Evolutionary conservation across 768 basidiomycete genomes (phyloP).

Genomic region (Boletus huronensis): DNA sequence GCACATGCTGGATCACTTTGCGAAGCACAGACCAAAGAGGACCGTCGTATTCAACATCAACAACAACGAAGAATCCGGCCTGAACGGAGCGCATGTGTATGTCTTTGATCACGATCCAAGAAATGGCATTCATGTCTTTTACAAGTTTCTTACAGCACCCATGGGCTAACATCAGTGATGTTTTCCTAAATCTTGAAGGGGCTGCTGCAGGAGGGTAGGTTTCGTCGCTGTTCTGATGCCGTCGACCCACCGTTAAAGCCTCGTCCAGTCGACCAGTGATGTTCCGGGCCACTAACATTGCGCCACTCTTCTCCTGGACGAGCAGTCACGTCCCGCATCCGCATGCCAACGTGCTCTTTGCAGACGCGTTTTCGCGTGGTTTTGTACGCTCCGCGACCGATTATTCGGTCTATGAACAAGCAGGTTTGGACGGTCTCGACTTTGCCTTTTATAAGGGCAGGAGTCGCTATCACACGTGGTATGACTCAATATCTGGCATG

Average conservation of each 20-base stretch:
- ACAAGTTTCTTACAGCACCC: slow-evolving; percentile 67
- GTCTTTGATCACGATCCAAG: slow-evolving; percentile 10
- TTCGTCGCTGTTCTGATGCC: background rate
- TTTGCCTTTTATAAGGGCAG: slow-evolving; percentile 75
- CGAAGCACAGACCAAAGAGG: slow-evolving; percentile 45
- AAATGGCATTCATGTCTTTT: background rate
- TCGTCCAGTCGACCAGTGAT: slow-evolving; percentile 62
- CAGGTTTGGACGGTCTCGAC: slow-evolving; percentile 67
- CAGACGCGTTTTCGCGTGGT: slow-evolving; percentile 66
- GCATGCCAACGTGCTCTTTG: slow-evolving; percentile 66
- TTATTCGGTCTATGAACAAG: slow-evolving; percentile 60
- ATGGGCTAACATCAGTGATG: slow-evolving; percentile 62
- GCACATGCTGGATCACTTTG: slow-evolving; percentile 58
- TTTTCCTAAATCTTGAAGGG: slow-evolving; percentile 82
- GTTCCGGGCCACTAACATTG: slow-evolving; percentile 66
- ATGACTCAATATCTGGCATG: slow-evolving; percentile 62
- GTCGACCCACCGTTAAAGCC: background rate
- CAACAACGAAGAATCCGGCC: slow-evolving; percentile 78
- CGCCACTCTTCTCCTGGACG: slow-evolving; percentile 52
- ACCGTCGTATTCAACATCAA: slow-evolving; percentile 83
- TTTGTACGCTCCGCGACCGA: slow-evolving; percentile 70
- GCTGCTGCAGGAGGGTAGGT: slow-evolving; percentile 73
- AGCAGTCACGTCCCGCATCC: slow-evolving; percentile 52
- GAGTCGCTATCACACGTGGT: slow-evolving; percentile 73
- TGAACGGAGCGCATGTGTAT: slow-evolving; percentile 70